Conservation (phyloP, 108 stramenopile species). For the Phaeodactylum tricornutum region DNA sequence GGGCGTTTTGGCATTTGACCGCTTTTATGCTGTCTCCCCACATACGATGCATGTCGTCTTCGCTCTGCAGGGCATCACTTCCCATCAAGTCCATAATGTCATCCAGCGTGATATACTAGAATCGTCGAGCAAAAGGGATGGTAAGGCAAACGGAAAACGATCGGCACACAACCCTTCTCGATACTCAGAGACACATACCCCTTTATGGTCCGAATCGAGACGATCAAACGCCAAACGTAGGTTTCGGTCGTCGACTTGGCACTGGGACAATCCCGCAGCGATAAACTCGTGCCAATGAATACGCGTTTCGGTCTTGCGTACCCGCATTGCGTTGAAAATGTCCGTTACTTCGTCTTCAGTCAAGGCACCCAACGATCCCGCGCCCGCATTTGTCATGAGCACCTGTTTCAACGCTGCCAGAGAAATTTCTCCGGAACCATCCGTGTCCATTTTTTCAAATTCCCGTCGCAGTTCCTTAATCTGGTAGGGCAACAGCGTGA, state of each 20-base stretch:
- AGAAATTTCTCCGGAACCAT: constrained; percentile 79
- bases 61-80: constrained; percentile 46
- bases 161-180: background rate
- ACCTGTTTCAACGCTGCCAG: constrained; percentile 65
- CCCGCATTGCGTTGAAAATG: constrained; percentile 83
- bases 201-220: constrained; percentile 78
- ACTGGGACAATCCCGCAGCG: constrained; percentile 78
- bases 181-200: constrained; percentile 18
- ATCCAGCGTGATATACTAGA: constrained; percentile 64
- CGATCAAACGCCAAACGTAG: constrained; percentile 80
- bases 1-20: constrained; percentile 39
- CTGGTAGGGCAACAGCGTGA: constrained; percentile 81
- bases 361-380: constrained; percentile 71
- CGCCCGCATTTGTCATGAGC: constrained; percentile 69
- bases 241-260: constrained; percentile 81
- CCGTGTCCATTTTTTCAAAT: constrained; percentile 78
- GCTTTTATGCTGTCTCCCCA: constrained; percentile 70
- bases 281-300: constrained; percentile 90
- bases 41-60: constrained; percentile 68
- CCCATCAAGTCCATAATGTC: constrained; percentile 85
- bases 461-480: constrained; percentile 76
- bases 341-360: constrained; percentile 84
- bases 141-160: background rate
- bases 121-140: background rate
- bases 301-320: constrained; percentile 65